These are phyloP conservation scores for Dendryphion nanum DNA, from an alignment of 2,329 filamentous ascomycete genomes.

Conservation along the genomic window DNA sequence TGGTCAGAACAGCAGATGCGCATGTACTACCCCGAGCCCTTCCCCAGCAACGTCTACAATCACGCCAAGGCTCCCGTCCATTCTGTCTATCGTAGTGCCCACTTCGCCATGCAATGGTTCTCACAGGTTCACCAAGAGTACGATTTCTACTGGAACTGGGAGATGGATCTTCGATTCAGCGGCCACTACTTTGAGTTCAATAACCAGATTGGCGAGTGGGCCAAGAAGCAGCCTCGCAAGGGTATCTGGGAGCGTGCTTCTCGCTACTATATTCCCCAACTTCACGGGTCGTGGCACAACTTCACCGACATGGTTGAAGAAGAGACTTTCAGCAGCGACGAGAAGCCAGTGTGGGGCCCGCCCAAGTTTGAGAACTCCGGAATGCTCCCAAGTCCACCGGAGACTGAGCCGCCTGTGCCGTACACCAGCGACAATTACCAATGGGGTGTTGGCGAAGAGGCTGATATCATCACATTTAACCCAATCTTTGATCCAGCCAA, in stretches of 20 bases:
- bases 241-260: slow-evolving; percentile 73
- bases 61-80: slow-evolving; percentile 69
- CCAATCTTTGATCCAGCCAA: slow-evolving; percentile 75
- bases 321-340: slow-evolving; percentile 50
- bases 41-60: slow-evolving; percentile 70
- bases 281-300: slow-evolving; percentile 66
- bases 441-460: slow-evolving; percentile 75
- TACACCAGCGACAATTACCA: slow-evolving; percentile 65
- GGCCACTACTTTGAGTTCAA: slow-evolving; percentile 84
- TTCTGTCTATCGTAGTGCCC: slow-evolving; percentile 74
- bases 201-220: slow-evolving; percentile 63
- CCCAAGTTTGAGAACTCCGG: slow-evolving; percentile 47
- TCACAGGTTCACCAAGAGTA: slow-evolving; percentile 51
- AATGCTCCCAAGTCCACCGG: slow-evolving; percentile 59
- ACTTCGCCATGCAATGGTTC: slow-evolving; percentile 54
- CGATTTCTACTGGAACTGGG: slow-evolving; percentile 76
- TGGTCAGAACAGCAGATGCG: slow-evolving; percentile 96
- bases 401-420: slow-evolving; percentile 60
- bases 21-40: slow-evolving; percentile 82
- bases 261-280: slow-evolving; percentile 69
- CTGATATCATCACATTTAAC: slow-evolving; percentile 70
- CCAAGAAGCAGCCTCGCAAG: slow-evolving; percentile 66
- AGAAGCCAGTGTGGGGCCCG: slow-evolving; percentile 64
- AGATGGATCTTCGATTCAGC: slow-evolving; percentile 78
- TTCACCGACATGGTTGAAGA: slow-evolving; percentile 66